phyloP scores from a whole-genome alignment of 2,329 filamentous ascomycete genomes.

The Monilinia fructigena region DNA sequence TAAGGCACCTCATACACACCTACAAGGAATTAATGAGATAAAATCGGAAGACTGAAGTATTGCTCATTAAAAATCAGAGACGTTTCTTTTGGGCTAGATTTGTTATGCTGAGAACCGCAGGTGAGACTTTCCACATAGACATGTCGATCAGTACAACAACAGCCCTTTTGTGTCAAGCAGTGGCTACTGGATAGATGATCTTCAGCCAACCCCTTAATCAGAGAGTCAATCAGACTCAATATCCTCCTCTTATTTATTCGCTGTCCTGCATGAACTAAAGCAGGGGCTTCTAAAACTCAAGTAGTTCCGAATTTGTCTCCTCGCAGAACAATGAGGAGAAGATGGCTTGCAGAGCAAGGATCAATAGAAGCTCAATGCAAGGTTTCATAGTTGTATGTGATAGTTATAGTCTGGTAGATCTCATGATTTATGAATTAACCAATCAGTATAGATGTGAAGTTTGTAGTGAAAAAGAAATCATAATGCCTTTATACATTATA shows the following conservation, averaged over 20 bases:
- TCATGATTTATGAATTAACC: not conserved
- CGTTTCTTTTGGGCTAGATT: not conserved
- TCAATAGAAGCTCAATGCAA: slow-evolving; percentile 3
- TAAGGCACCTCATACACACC: not conserved
- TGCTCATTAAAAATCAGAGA: not conserved
- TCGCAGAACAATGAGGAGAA: slow-evolving; percentile 16
- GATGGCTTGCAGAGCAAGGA: slow-evolving; percentile 16
- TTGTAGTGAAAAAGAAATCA: not conserved
- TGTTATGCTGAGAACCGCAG: not conserved
- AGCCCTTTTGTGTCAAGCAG: not conserved
- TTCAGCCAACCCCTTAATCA: not conserved
- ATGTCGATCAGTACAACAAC: not conserved
- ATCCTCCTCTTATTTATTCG: not conserved
- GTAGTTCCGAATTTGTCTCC: not conserved
- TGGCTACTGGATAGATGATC: not conserved
- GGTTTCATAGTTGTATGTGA: slow-evolving; percentile 8
- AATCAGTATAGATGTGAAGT: not conserved
- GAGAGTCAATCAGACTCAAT: no score
- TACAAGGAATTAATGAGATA: not conserved
- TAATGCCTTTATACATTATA: not conserved
- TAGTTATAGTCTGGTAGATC: not conserved
- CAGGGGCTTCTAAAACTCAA: slow-evolving; percentile 8
- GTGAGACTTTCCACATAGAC: not conserved
- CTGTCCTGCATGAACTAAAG: slow-evolving; percentile 8
- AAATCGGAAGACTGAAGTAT: not conserved